phyloP scores from a whole-genome alignment of 768 basidiomycete genomes.

The Leccinum aurantiacum region DNA sequence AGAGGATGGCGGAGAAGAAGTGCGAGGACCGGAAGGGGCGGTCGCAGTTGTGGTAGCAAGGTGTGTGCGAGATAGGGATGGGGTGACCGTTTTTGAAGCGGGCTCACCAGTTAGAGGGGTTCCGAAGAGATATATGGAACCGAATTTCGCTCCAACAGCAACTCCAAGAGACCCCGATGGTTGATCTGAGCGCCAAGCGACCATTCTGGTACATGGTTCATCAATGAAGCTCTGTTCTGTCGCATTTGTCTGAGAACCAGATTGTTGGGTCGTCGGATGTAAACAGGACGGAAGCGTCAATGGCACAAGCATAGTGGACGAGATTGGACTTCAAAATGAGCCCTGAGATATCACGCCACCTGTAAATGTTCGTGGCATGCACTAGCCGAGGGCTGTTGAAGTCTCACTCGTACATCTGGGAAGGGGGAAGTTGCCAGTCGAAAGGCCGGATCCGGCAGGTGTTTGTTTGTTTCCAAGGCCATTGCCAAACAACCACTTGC shows the following conservation, averaged over 20 bases:
- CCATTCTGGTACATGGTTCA: conserved; percentile 18
- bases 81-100: conserved; percentile 2
- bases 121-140: conserved; percentile 32
- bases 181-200: conserved; percentile 17
- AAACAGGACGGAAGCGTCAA: conserved; percentile 24
- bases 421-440: neutral
- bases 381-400: neutral
- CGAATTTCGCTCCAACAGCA: conserved; percentile 23
- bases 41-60: conserved; percentile 5
- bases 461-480: conserved; percentile 33
- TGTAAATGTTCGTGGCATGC: conserved; percentile 9
- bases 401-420: conserved; percentile 7
- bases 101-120: conserved; percentile 24
- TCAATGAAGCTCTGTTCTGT: conserved; percentile 28
- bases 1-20: conserved; percentile 24
- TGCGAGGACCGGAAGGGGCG: conserved; percentile 8
- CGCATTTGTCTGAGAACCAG: conserved; percentile 8
- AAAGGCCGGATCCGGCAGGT: conserved; percentile 13
- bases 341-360: neutral
- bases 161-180: conserved; percentile 13
- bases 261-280: conserved; percentile 6
- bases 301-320: conserved; percentile 26
- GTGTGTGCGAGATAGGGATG: conserved; percentile 16
- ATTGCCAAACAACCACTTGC: conserved; percentile 28
- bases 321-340: neutral